A percentile compares a stretch with the other conserved stretches of the same genome.
These are phyloP conservation scores for Suillus cothurnatus DNA, from an alignment of 768 basidiomycete genomes.

Conservation along the genomic window DNA sequence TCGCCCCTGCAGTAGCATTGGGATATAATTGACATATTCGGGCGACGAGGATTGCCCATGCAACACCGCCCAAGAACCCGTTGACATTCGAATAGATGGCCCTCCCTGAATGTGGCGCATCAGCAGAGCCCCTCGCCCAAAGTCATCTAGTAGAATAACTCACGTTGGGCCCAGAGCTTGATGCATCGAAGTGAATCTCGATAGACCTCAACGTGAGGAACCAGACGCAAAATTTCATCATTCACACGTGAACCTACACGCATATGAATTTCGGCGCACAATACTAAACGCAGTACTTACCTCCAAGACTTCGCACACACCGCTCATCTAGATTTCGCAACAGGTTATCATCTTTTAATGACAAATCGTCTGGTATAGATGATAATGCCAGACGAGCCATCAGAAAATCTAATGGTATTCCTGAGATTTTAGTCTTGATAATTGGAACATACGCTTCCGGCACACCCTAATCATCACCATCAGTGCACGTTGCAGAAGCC, in stretches of 20 bases:
- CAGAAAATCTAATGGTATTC: slow-evolving; percentile 91
- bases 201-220: slow-evolving; percentile 93
- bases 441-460: slow-evolving; percentile 97
- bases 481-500: slow-evolving; percentile 8
- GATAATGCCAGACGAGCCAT: slow-evolving; percentile 89
- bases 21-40: slow-evolving; percentile 99
- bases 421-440: slow-evolving; percentile 87
- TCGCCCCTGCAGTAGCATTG: slow-evolving; percentile 89
- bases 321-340: slow-evolving; percentile 92
- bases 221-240: slow-evolving; percentile 92
- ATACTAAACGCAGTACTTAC: slow-evolving; percentile 37
- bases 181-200: slow-evolving; percentile 94
- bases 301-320: slow-evolving; percentile 93
- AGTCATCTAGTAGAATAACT: background rate
- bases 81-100: slow-evolving; percentile 99
- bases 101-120: slow-evolving; percentile 55
- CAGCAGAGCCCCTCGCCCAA: slow-evolving; percentile 7
- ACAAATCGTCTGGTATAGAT: slow-evolving; percentile 89
- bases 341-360: slow-evolving; percentile 88
- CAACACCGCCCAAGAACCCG: slow-evolving; percentile 96
- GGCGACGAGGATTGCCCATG: slow-evolving; percentile 99
- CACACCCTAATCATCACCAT: slow-evolving; percentile 66
- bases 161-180: slow-evolving; percentile 96
- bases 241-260: slow-evolving; percentile 87
- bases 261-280: slow-evolving; percentile 10